phyloP scores from a whole-genome alignment of 2,329 filamentous ascomycete genomes.

The Cyclaneusma minus region DNA sequence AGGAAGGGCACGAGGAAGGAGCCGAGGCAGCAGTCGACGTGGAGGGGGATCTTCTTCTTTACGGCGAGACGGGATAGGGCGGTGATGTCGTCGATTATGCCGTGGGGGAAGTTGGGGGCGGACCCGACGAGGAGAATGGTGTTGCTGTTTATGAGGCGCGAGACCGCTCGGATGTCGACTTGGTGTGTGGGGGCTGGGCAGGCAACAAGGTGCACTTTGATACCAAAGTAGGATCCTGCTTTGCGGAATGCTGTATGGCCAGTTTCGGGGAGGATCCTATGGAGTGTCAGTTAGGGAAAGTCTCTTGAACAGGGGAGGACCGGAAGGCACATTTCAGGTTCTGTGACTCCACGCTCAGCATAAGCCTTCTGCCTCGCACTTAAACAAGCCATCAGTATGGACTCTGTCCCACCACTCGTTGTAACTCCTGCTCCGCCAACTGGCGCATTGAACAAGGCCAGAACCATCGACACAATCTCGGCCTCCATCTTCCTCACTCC shows the following conservation, averaged over 20 bases:
- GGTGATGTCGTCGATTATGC: constrained; percentile 90
- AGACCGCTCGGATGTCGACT: constrained; percentile 63
- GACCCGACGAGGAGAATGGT: constrained; percentile 87
- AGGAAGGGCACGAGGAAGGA: constrained; percentile 91
- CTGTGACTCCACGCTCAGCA: constrained; percentile 69
- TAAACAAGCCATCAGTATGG: constrained; percentile 89
- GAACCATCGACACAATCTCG: constrained; percentile 90
- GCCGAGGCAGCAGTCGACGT: constrained; percentile 95
- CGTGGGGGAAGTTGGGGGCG: constrained; percentile 94
- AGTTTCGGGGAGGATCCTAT: constrained; percentile 81
- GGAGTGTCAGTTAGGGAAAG: constrained; percentile 9
- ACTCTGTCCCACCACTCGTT: constrained; percentile 88
- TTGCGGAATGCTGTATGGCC: constrained; percentile 95
- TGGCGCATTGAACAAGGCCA: constrained; percentile 79
- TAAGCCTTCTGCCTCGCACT: constrained; percentile 82
- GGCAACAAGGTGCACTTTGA: constrained; percentile 78
- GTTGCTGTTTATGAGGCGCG: constrained; percentile 82
- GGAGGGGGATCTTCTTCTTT: constrained; percentile 67
- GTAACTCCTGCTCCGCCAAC: constrained; percentile 74
- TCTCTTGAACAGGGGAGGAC: constrained; percentile 5
- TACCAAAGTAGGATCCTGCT: constrained; percentile 88
- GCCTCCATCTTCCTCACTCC: constrained; percentile 99
- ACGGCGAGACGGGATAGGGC: constrained; percentile 70
- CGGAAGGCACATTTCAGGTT: constrained; percentile 73
- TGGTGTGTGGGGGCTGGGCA: constrained; percentile 79